Evolutionary conservation across 495 filamentous ascomycete species (phyloP).

Genomic region (Evansstolkia leycettana): DNA sequence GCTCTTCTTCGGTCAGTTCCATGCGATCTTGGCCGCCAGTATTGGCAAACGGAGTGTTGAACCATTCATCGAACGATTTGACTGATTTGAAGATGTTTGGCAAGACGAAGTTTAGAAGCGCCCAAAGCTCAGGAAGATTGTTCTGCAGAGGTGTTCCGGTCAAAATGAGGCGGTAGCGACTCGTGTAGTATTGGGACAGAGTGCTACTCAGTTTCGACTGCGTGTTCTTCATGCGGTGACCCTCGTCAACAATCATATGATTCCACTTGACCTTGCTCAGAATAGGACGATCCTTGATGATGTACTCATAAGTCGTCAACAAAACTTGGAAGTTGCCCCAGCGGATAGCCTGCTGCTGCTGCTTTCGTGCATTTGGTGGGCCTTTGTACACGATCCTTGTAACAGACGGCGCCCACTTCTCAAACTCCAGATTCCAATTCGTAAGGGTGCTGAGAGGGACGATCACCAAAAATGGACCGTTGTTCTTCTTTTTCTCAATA

Average conservation of each 20-base stretch:
- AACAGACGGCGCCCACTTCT: constrained; percentile 93
- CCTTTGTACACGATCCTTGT: constrained; percentile 91
- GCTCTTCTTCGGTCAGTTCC: constrained; percentile 98
- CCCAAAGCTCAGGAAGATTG: constrained; percentile 92
- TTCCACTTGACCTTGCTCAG: constrained; percentile 97
- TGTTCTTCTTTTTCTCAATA: constrained; percentile 88
- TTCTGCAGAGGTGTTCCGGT: constrained; percentile 97
- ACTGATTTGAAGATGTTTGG: constrained; percentile 99
- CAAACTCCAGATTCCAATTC: constrained; percentile 97
- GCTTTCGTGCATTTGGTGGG: constrained; percentile 76
- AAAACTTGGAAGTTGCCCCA: constrained; percentile 94
- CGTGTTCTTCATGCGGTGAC: constrained; percentile 99
- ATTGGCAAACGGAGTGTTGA: constrained; percentile 98
- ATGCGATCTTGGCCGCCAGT: constrained; percentile 97
- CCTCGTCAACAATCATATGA: constrained; percentile 99
- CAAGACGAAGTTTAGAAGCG: constrained; percentile 93
- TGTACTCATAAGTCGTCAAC: constrained; percentile 96
- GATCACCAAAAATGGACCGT: constrained; percentile 90
- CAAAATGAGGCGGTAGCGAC: constrained; percentile 88
- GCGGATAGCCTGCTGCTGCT: constrained; percentile 85
- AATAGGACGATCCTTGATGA: constrained; percentile 94
- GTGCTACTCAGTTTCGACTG: constrained; percentile 93
- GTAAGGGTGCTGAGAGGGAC: constrained; percentile 93
- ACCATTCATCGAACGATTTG: constrained; percentile 99
- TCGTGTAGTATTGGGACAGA: constrained; percentile 86